These are phyloP conservation scores for Capronia epimyces DNA, from an alignment of 2,329 filamentous ascomycete genomes.

Conservation along the genomic window DNA sequence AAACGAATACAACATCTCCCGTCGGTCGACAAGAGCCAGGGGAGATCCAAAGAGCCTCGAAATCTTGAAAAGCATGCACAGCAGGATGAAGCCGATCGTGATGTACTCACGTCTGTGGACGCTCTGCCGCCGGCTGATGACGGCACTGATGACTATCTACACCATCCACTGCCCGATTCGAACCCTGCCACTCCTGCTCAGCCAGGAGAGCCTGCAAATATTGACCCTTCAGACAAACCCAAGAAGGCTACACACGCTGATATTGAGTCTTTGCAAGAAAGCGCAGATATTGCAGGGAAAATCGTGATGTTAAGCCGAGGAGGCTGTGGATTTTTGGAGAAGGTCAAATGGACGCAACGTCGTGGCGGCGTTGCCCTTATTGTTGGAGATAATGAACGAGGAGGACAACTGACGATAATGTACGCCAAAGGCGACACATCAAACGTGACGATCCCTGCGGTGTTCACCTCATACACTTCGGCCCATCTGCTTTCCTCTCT, in stretches of 20 bases:
- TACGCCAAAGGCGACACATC: slow-evolving; percentile 95
- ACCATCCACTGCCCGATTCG: slow-evolving; percentile 51
- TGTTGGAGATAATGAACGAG: slow-evolving; percentile 86
- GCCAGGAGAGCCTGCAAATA: slow-evolving; percentile 33
- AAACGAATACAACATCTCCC: slow-evolving; percentile 36
- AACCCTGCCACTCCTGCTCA: slow-evolving; percentile 35
- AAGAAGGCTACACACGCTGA: slow-evolving; percentile 63
- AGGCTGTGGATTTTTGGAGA: slow-evolving; percentile 93
- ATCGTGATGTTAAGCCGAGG: slow-evolving; percentile 86
- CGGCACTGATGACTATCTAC: slow-evolving; percentile 79
- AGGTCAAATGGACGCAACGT: slow-evolving; percentile 93
- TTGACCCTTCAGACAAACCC: slow-evolving; percentile 27
- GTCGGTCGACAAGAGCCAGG: slow-evolving; percentile 1
- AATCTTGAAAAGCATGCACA: slow-evolving; percentile 3
- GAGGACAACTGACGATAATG: slow-evolving; percentile 90
- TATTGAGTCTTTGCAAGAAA: slow-evolving; percentile 85
- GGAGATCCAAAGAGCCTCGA: slow-evolving; percentile 13
- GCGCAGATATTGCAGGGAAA: slow-evolving; percentile 87
- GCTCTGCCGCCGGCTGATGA: slow-evolving; percentile 50
- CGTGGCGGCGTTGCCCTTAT: slow-evolving; percentile 85
- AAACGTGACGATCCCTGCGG: slow-evolving; percentile 85
- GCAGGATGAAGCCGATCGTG: neutral
- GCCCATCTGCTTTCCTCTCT: slow-evolving; percentile 87
- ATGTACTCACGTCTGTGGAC: slow-evolving; percentile 8
- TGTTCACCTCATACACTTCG: slow-evolving; percentile 93